These are phyloP conservation scores for Austroboletus eburneus DNA, from an alignment of 768 basidiomycete species.

Conservation along the genomic window DNA sequence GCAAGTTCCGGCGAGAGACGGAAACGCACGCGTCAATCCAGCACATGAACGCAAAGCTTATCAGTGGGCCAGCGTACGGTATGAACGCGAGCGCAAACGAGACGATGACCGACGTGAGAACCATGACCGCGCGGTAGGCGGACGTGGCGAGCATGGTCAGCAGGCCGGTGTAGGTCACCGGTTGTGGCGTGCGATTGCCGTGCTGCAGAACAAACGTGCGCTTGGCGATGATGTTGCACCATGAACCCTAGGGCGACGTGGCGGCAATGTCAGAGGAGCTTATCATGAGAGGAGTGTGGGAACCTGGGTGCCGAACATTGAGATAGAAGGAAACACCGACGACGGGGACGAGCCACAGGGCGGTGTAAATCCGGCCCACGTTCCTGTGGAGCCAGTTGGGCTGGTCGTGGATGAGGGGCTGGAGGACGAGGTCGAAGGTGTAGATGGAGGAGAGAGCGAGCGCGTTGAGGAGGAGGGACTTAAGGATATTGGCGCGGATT, in stretches of 20 bases:
- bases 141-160: conserved; percentile 74
- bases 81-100: conserved; percentile 61
- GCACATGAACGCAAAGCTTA: conserved; percentile 71
- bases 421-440: conserved; percentile 67
- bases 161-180: conserved; percentile 64
- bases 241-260: conserved; percentile 51
- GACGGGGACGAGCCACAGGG: conserved; percentile 77
- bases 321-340: conserved; percentile 74
- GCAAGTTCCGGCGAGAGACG: background rate
- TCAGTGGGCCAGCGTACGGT: conserved; percentile 58
- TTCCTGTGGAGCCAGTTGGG: conserved; percentile 68
- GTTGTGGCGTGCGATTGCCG: conserved; percentile 53
- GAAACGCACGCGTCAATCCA: conserved; percentile 82
- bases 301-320: conserved; percentile 53
- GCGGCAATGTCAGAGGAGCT: conserved; percentile 11
- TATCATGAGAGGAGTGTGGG: conserved; percentile 4
- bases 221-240: conserved; percentile 74
- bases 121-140: conserved; percentile 79
- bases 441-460: conserved; percentile 72
- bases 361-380: conserved; percentile 71
- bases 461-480: conserved; percentile 69
- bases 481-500: conserved; percentile 68
- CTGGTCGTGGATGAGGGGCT: conserved; percentile 59
- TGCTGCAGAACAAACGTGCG: conserved; percentile 70
- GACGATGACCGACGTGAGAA: conserved; percentile 67